These are phyloP conservation scores for Apiospora hydei DNA, from an alignment of 2,329 filamentous ascomycete species.

Conservation along the genomic window DNA sequence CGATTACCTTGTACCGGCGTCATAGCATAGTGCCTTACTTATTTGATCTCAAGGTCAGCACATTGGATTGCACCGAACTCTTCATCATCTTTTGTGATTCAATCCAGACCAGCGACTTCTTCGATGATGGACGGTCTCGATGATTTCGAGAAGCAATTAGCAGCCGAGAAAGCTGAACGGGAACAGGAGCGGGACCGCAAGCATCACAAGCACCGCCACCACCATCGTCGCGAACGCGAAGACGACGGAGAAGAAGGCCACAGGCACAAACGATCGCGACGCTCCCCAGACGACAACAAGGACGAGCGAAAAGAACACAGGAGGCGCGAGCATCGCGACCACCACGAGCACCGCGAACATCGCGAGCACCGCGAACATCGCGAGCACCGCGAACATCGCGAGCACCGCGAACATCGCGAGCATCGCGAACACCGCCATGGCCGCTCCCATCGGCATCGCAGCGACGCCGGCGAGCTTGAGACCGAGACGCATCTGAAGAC, in stretches of 20 bases:
- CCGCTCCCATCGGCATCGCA: constrained; percentile 26
- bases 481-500: constrained; percentile 49
- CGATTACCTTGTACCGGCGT: background rate
- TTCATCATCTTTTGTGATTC: background rate
- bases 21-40: constrained; percentile 1
- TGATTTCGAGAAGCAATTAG: constrained; percentile 81
- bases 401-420: constrained; percentile 22
- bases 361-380: constrained; percentile 31
- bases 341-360: constrained; percentile 39
- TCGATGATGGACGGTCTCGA: constrained; percentile 60
- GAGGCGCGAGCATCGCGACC: constrained; percentile 35
- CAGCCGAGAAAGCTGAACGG: constrained; percentile 65
- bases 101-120: constrained; percentile 10
- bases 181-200: constrained; percentile 57
- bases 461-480: constrained; percentile 38
- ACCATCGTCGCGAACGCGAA: constrained; percentile 56
- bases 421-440: constrained; percentile 27
- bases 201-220: constrained; percentile 50
- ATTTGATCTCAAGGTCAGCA: background rate
- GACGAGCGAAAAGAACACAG: constrained; percentile 37
- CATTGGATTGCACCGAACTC: background rate
- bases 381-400: constrained; percentile 32
- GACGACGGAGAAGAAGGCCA: constrained; percentile 46
- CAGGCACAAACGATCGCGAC: constrained; percentile 46
- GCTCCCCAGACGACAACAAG: constrained; percentile 47